Base-by-base conservation (phyloP, 768 basidiomycete species). In the Cyclocybe aegerita region DNA sequence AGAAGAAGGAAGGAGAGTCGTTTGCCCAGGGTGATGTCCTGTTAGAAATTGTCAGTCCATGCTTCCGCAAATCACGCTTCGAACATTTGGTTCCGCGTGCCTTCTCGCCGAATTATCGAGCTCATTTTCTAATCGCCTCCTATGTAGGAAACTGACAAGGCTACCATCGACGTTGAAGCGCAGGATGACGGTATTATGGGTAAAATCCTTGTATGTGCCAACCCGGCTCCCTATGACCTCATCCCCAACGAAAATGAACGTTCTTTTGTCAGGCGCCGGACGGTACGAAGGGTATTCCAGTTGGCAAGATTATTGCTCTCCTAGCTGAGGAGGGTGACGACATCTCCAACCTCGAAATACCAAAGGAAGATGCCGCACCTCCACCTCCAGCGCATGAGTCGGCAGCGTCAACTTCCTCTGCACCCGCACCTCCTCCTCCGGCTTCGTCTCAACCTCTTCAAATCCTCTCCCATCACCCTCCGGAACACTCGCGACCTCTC, bases 101-200 rank as follows among this genome's bases (percentile, higher is more conserved):
- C 39, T 39, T 17, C 32, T 35, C 43, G 40, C 48, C 29, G 30
- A 17, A 12, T 43, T 23, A 5, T 46, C 35, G 48, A 44, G 31
- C 46, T 40, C 10, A 37, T 47, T 42, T 31, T 40, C 23, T 48
- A 48, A 30, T 33, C 14, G 39, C 43, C 35, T 37, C 16, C 39
- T 33, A 37, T 49, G 50, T 69, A 93, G 91, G 91, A 93, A 78
- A 93, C 91, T 38, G 91, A 93, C 77, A 93, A 93, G 69, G 90
- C 96, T 11, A 95, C 93, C 2, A 97, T 98, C 63, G 97, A 99
- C 66, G 96, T 99, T 6, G 97, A 99, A 71, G 94, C 97, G 10
- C 95, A 95, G 70, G 96, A 98, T 30, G 95, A 98, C 61, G 97
- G 97, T 56, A 70, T 98, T 11, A 70, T 99, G 64, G 95, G 88